A percentile compares a stretch with the other conserved stretches of the same genome.
Conservation (phyloP, 208 protist species). For the Trypanosoma melophagium region DNA sequence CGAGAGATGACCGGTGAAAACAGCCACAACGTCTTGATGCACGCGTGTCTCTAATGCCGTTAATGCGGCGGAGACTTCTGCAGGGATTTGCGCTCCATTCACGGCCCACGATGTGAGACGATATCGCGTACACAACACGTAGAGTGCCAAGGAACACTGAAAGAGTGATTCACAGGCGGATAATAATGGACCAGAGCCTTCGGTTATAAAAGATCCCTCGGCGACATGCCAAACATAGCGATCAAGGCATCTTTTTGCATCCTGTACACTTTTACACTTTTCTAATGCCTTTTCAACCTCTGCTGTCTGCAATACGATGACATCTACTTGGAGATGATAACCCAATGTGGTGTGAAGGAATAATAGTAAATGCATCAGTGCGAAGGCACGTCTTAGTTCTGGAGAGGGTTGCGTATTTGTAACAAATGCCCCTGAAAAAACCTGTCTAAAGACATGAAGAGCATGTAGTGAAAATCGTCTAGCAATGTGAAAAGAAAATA, state of each 20-base stretch:
- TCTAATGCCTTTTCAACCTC: constrained; percentile 37
- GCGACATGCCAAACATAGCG: constrained; percentile 73
- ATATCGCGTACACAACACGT: constrained; percentile 63
- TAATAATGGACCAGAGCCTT: constrained; percentile 45
- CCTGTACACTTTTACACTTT: constrained; percentile 62
- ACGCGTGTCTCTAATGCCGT: constrained; percentile 60
- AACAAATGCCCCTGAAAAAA: constrained; percentile 62
- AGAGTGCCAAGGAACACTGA: constrained; percentile 43
- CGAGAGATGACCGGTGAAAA: constrained; percentile 61
- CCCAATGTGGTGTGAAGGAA: constrained; percentile 64
- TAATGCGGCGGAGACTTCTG: constrained; percentile 73
- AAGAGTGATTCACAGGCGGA: constrained; percentile 47
- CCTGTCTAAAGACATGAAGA: constrained; percentile 48
- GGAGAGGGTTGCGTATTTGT: constrained; percentile 54
- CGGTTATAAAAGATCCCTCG: constrained; percentile 69
- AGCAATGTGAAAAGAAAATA: constrained; percentile 68
- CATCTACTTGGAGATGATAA: constrained; percentile 82
- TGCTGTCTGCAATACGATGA: constrained; percentile 47
- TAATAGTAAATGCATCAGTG: constrained; percentile 60
- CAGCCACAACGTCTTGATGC: constrained; percentile 63
- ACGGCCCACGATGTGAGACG: constrained; percentile 75
- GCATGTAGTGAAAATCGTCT: constrained; percentile 65
- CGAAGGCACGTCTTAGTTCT: constrained; percentile 63
- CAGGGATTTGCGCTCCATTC: constrained; percentile 40
- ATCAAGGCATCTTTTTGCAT: constrained; percentile 73